Base-by-base conservation (phyloP, 78 protist genomes). In the Dictyostelium brefeldianum region DNA sequence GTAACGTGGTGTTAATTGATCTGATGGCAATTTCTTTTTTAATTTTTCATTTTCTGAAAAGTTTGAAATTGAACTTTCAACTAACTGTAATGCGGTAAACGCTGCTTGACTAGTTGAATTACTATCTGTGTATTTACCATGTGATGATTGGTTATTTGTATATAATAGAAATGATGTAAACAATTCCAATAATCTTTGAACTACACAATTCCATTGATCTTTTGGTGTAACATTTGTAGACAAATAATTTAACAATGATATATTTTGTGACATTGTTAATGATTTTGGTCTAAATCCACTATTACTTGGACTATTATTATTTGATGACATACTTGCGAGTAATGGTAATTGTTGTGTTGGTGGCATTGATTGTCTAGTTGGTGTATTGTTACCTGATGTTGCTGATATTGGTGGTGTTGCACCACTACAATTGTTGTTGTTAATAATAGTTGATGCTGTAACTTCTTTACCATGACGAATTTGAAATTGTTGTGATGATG, bases 141-240 rank as follows among this genome's bases (percentile, higher is more conserved):
- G 43, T 25, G 75, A 31, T 6, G 22, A 29, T 17, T 73, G 51
- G 8, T 73, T 73, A 7, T 53, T 54, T 0, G 77, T 80, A 46
- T 48, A 85, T 0, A 31, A 22, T 80, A 80, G 59, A 74, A 31
- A 75, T 2, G 92, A 59, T 67, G 31, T 47, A 15, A 57, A 64
- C 3, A 85, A 5, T 22, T 85, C 92, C 8, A 74, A 29, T 5
- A 85, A 15, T 56, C 92, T 53, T 56, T 71, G 69, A 20, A 85
- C 92, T 0, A 85, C 47, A 17, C 78, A 85, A 31, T 78, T 67
- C 92, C 92, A 85, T 14, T 73, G 92, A 14, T 85, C 92, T 36
- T 85, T 85, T 71, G 92, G 92, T 15, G 73, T 46, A 4, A 80
- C 78, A 20, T 74, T 85, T 11, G 81, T 74, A 25, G 57, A 53